Base-by-base conservation (phyloP, 257 asterid genomes). In the Parsonsia alboflavescens region DNA sequence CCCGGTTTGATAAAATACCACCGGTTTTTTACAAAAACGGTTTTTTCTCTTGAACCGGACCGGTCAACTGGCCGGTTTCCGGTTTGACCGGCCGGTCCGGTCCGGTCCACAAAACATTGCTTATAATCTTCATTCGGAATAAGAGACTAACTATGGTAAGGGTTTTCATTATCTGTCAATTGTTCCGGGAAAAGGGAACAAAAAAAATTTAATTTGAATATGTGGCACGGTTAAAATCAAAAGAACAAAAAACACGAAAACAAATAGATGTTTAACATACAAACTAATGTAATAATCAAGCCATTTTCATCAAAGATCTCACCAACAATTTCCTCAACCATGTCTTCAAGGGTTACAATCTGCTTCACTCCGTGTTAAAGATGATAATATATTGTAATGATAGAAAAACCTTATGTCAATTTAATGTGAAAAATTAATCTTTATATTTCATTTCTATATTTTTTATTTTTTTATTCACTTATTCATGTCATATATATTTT, bases 291-390 rank as follows among this genome's bases (percentile, higher is more conserved):
- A 54, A 54, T 52, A 39, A 76, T 62, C 19, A 66, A 75, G 72
- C 44, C 99, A 71, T 95, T 92, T 88, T 95, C 99, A 21, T 95
- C 99, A 79, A 92, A 92, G 76, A 95, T 92, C 84, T 95, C 99
- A 80, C 99, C 99, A 82, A 95, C 99, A 78, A 95, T 95, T 85
- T 95, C 99, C 83, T 92, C 99, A 77, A 95, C 98, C 85, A 95
- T 97, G 28, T 95, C 98, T 84, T 95, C 99, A 80, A 95, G 98
- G 75, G 99, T 95, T 65, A 95, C 99, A 58, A 95, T 82, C 99
- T 95, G 96, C 77, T 67, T 61, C 59, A 61, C 69, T 67, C 45
- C 73, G 77, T 61, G 63, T 53, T 19, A 69, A 74, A 64, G 58
- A 39, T 41, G 28, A 66, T n/a, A 22, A 57, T 57, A 12, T 12